phyloP scores from a whole-genome alignment of 1,284 basidiomycete genomes.

The Boletus putidus region DNA sequence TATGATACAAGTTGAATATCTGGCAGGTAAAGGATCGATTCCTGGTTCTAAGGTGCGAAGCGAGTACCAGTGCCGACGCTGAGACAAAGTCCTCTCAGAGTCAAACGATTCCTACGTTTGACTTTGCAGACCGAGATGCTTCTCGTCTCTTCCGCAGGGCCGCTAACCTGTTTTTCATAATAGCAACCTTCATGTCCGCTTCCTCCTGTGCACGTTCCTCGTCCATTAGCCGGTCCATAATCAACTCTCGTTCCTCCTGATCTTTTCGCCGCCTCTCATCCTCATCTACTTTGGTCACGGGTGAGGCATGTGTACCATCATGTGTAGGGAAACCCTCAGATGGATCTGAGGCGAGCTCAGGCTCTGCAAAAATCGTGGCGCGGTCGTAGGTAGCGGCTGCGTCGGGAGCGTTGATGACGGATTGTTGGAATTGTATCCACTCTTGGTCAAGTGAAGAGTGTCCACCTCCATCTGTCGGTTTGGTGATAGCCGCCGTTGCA shows the following conservation, averaged over 20 bases:
- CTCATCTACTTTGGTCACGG: slow-evolving; percentile 43
- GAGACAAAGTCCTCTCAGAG: slow-evolving; percentile 1
- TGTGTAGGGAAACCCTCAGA: slow-evolving; percentile 56
- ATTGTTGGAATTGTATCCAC: slow-evolving; percentile 67
- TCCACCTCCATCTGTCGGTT: slow-evolving; percentile 19
- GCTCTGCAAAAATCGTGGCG: slow-evolving; percentile 71
- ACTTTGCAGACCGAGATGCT: slow-evolving; percentile 39
- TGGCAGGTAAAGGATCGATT: not conserved
- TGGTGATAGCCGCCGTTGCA: not conserved
- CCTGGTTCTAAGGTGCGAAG: not conserved
- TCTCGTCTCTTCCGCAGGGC: slow-evolving; percentile 58
- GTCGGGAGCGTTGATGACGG: slow-evolving; percentile 49
- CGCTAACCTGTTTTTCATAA: slow-evolving; percentile 65
- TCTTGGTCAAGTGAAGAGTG: slow-evolving; percentile 55
- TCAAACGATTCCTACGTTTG: slow-evolving; percentile 23
- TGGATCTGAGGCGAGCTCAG: slow-evolving; percentile 51
- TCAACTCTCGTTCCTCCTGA: slow-evolving; percentile 73
- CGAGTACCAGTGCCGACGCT: not conserved
- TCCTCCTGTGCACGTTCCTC: slow-evolving; percentile 83
- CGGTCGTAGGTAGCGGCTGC: slow-evolving; percentile 55
- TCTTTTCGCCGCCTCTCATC: slow-evolving; percentile 51
- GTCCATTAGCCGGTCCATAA: slow-evolving; percentile 77
- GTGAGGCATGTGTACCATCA: slow-evolving; percentile 29
- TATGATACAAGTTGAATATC: not conserved
- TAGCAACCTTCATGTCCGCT: slow-evolving; percentile 68